Evolutionary conservation across 208 protist species (phyloP).

Genomic region (Acanthamoeba healyi): DNA sequence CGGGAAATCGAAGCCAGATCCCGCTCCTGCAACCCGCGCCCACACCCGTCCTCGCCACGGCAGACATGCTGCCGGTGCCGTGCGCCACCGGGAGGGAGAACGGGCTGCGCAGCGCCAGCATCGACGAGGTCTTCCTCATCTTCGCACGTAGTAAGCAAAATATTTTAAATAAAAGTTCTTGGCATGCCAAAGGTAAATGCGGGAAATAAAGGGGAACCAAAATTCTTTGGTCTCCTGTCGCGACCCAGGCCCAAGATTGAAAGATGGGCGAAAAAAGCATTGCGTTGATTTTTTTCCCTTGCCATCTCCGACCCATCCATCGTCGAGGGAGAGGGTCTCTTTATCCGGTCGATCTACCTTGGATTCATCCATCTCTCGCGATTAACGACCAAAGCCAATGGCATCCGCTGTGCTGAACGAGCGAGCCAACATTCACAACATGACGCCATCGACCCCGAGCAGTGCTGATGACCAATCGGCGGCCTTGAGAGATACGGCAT

Average conservation of each 20-base stretch:
- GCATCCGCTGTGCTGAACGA: neutral
- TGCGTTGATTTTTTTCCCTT: neutral
- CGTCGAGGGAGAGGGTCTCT: too few species aligned
- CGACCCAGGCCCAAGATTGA: neutral
- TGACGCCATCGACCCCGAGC: too few species aligned
- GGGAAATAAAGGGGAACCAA: neutral
- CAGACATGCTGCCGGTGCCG: neutral
- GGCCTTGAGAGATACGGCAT: too few species aligned
- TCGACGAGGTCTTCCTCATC: neutral
- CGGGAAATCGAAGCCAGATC: neutral
- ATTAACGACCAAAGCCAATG: neutral
- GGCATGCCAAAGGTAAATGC: neutral
- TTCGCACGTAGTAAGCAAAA: too few species aligned
- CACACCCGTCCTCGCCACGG: neutral
- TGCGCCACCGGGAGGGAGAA: neutral
- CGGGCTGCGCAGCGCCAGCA: neutral
- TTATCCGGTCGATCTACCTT: too few species aligned
- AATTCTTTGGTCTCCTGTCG: too few species aligned
- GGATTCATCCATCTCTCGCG: neutral
- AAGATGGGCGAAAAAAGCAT: conserved; percentile 38
- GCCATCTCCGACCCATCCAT: conserved; percentile 20
- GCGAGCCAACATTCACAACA: neutral
- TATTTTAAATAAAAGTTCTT: neutral
- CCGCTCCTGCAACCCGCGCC: neutral
- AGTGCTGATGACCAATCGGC: too few species aligned